These are phyloP conservation scores for Coemansia sp. DNA, from an alignment of 192 early-diverging fungal genomes.

Conservation along the genomic window DNA sequence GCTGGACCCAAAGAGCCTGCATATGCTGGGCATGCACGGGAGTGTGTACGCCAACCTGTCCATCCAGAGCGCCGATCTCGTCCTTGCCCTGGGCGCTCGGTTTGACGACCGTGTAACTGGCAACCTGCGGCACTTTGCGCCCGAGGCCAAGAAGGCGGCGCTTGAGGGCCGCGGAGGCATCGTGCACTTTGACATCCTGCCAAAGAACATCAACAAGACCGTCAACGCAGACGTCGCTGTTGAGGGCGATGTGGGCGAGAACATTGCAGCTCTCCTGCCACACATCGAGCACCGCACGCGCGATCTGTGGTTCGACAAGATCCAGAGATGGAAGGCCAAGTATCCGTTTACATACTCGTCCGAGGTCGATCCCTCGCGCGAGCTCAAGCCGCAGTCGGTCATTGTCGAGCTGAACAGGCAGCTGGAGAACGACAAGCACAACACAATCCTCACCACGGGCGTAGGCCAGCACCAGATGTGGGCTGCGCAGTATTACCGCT, in stretches of 20 bases:
- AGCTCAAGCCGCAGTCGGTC: slow-evolving; percentile 90
- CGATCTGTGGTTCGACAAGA: slow-evolving; percentile 80
- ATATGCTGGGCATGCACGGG: slow-evolving; percentile 99
- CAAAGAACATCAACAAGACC: slow-evolving; percentile 99
- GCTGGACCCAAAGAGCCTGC: slow-evolving; percentile 79
- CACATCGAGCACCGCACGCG: slow-evolving; percentile 68
- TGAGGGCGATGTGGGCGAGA: slow-evolving; percentile 92
- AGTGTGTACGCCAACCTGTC: slow-evolving; percentile 96
- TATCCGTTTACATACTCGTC: slow-evolving; percentile 85
- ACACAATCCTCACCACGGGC: slow-evolving; percentile 93
- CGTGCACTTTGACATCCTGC: slow-evolving; percentile 98
- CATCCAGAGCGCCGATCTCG: slow-evolving; percentile 94
- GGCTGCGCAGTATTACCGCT: slow-evolving; percentile 94
- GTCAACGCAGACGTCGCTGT: slow-evolving; percentile 88
- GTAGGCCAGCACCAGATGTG: slow-evolving; percentile 99
- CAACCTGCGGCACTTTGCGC: slow-evolving; percentile 88
- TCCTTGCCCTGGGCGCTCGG: slow-evolving; percentile 93
- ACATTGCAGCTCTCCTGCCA: slow-evolving; percentile 79
- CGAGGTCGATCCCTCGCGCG: slow-evolving; percentile 60
- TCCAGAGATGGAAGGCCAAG: slow-evolving; percentile 85
- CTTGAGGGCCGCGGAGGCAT: slow-evolving; percentile 89
- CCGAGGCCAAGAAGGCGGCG: slow-evolving; percentile 87
- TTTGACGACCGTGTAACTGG: slow-evolving; percentile 99
- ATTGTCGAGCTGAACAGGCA: slow-evolving; percentile 90
- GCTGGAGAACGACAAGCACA: slow-evolving; percentile 79